Conservation (phyloP, 805 yeast species). For the Candida taoyuanica region DNA sequence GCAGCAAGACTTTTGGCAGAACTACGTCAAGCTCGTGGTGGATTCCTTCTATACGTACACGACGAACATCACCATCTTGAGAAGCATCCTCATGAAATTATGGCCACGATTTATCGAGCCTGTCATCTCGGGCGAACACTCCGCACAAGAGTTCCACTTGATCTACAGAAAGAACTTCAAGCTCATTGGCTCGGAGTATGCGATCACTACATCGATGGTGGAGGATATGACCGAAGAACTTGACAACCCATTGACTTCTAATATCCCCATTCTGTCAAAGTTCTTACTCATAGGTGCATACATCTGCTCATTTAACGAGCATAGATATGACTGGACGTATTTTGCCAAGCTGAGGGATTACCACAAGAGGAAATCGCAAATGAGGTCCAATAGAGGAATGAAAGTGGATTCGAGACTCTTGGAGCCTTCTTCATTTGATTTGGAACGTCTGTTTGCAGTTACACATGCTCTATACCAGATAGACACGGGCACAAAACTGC, state of each 20-base stretch:
- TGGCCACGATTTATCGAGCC: slow-evolving; percentile 25
- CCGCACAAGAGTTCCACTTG: slow-evolving; percentile 18
- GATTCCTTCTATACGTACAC: slow-evolving; percentile 25
- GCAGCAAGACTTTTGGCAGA: slow-evolving; percentile 18
- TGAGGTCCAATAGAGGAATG: slow-evolving; percentile 36
- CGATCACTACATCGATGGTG: slow-evolving; percentile 20
- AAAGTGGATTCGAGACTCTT: slow-evolving; percentile 54
- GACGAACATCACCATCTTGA: slow-evolving; percentile 16
- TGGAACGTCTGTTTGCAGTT: slow-evolving; percentile 79
- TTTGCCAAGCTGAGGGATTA: slow-evolving; percentile 62
- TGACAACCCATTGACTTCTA: slow-evolving; percentile 28
- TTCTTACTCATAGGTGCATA: slow-evolving; percentile 78
- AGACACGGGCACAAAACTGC: slow-evolving; percentile 30
- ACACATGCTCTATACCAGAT: slow-evolving; percentile 61
- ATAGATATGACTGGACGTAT: slow-evolving; percentile 59
- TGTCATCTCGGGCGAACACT: slow-evolving; percentile 11
- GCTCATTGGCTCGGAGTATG: slow-evolving; percentile 32
- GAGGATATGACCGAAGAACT: slow-evolving; percentile 12
- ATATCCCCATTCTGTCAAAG: slow-evolving; percentile 58
- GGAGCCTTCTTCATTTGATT: slow-evolving; percentile 68
- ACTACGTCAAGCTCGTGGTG: slow-evolving; percentile 22
- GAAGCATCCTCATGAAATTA: slow-evolving; percentile 16
- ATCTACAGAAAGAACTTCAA: slow-evolving; percentile 29
- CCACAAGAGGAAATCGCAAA: slow-evolving; percentile 32
- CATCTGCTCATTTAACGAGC: slow-evolving; percentile 73